phyloP scores from a whole-genome alignment of 805 yeast genomes.

The Yarrowia phangngaensis region DNA sequence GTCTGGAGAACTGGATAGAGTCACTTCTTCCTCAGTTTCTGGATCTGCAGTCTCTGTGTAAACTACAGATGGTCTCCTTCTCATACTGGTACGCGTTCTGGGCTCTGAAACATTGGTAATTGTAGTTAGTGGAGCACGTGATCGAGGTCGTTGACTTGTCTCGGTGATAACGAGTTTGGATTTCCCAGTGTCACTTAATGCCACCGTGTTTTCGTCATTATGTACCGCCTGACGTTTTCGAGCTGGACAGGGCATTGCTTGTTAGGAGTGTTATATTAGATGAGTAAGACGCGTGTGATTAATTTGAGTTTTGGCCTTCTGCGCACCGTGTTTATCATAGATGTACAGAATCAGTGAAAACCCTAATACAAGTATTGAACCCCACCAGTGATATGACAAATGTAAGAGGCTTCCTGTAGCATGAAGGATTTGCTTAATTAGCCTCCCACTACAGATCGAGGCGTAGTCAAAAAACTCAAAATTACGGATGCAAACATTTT shows the following conservation, averaged over 20 bases:
- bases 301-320: not conserved
- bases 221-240: slow-evolving; percentile 6
- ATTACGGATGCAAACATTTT: no score
- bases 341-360: no score
- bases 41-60: not conserved
- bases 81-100: not conserved
- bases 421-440: no score
- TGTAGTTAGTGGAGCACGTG: slow-evolving; percentile 1
- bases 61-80: not conserved
- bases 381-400: no score
- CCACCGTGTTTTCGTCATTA: slow-evolving; percentile 10
- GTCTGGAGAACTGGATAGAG: not conserved
- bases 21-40: not conserved
- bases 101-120: not conserved
- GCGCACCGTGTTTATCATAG: no score
- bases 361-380: no score
- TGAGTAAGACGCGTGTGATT: not conserved
- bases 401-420: no score
- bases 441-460: no score
- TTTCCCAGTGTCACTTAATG: no score
- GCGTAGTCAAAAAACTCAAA: no score
- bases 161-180: no score
- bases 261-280: not conserved
- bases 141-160: no score
- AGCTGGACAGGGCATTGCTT: slow-evolving; percentile 7